These are phyloP conservation scores for Colletotrichum lini DNA, from an alignment of 2,329 filamentous ascomycete species.

Conservation along the genomic window DNA sequence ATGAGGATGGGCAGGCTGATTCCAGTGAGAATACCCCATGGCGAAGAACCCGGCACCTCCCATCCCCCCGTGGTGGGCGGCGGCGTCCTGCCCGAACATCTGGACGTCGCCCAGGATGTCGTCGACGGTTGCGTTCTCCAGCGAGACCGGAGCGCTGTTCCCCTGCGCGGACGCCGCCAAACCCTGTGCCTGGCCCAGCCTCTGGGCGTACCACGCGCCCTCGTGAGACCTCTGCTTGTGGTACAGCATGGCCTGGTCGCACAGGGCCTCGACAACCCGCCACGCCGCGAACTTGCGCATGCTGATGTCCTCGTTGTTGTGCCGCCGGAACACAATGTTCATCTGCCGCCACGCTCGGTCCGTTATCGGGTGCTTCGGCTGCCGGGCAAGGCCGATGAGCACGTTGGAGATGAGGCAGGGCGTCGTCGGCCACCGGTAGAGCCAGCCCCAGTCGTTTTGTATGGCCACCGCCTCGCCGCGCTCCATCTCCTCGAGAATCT, in stretches of 20 bases:
- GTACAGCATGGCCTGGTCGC: slow-evolving; percentile 44
- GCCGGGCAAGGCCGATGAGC: slow-evolving; percentile 40
- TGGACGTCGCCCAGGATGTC: slow-evolving; percentile 39
- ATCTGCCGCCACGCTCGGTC: slow-evolving; percentile 44
- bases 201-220: slow-evolving; percentile 44
- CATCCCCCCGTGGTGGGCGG: neutral
- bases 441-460: slow-evolving; percentile 42
- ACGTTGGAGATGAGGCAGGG: slow-evolving; percentile 35
- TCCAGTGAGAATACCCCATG: slow-evolving; percentile 14
- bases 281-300: slow-evolving; percentile 42
- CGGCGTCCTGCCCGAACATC: slow-evolving; percentile 38
- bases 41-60: slow-evolving; percentile 11
- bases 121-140: slow-evolving; percentile 35
- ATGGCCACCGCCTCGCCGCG: slow-evolving; percentile 37
- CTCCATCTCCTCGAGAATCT: slow-evolving; percentile 42
- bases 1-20: neutral
- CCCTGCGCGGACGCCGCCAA: neutral
- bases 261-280: slow-evolving; percentile 42
- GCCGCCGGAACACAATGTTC: slow-evolving; percentile 40
- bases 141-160: neutral
- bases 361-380: slow-evolving; percentile 35
- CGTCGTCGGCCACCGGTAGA: slow-evolving; percentile 42
- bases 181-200: slow-evolving; percentile 40
- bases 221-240: slow-evolving; percentile 41
- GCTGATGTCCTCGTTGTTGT: slow-evolving; percentile 41